Percentiles rank a stretch among this genome's conserved stretches.
Conservation (phyloP, 169 alveolate species). For the Cryptosporidium felis region DNA sequence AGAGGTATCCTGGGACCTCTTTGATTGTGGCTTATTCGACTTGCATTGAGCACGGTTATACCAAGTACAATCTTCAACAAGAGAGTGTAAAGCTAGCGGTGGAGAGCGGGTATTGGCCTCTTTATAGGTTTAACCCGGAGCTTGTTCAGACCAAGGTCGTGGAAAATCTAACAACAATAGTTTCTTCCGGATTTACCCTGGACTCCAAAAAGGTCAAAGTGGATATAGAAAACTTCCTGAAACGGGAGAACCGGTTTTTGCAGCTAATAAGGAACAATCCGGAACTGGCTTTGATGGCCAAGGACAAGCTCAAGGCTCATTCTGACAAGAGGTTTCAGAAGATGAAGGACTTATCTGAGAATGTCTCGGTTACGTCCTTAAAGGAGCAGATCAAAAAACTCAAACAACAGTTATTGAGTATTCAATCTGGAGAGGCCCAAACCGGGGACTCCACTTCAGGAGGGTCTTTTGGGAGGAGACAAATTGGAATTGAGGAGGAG, state of each 20-base stretch:
- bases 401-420: conserved; percentile 3
- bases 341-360: conserved; percentile 49
- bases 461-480: neutral
- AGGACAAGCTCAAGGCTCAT: conserved; percentile 33
- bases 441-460: neutral
- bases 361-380: conserved; percentile 18
- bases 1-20: conserved; percentile 76
- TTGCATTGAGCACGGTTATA: conserved; percentile 77
- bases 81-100: conserved; percentile 75
- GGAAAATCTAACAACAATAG: conserved; percentile 16
- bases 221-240: conserved; percentile 60
- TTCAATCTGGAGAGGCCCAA: neutral
- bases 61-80: conserved; percentile 48
- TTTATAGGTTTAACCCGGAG: conserved; percentile 74
- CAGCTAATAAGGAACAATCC: conserved; percentile 72
- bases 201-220: conserved; percentile 70
- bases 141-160: neutral
- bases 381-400: conserved; percentile 58
- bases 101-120: conserved; percentile 78
- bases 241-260: conserved; percentile 72
- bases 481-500: neutral
- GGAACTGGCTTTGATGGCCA: conserved; percentile 69
- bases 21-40: conserved; percentile 78
- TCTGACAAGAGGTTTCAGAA: conserved; percentile 61
- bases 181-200: conserved; percentile 69